A percentile compares a stretch with the other conserved stretches of the same genome.
phyloP scores from a whole-genome alignment of 176 grass and related monocot genomes.

The Ananas comosus region DNA sequence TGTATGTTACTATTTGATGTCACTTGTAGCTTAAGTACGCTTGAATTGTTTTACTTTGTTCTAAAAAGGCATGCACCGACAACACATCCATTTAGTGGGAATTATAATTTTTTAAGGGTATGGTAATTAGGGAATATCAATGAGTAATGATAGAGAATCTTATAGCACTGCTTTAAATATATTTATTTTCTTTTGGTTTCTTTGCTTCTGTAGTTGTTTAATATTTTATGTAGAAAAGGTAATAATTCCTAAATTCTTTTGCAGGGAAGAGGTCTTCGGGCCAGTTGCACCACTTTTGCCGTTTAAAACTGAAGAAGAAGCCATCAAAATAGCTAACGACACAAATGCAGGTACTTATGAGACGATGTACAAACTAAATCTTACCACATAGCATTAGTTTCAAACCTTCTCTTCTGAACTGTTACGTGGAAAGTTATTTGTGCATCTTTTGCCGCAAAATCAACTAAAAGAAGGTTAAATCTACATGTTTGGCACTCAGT shows the following conservation, averaged over 20 bases:
- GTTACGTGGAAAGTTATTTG: not conserved
- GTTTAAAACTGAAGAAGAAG: conserved; percentile 97
- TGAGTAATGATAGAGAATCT: too few relatives aligned
- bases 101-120: too few relatives aligned
- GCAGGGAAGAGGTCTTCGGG: conserved; percentile 93
- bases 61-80: too few relatives aligned
- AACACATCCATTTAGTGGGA: too few relatives aligned
- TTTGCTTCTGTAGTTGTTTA: not conserved
- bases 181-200: not conserved
- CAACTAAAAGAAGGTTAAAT: too few relatives aligned
- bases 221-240: conserved; percentile 11
- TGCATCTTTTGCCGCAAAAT: not conserved
- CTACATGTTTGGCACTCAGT: too few relatives aligned
- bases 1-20: too few relatives aligned
- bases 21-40: too few relatives aligned
- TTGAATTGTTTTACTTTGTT: too few relatives aligned
- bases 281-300: conserved; percentile 92
- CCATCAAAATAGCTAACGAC: conserved; percentile 77
- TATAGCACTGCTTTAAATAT: too few relatives aligned
- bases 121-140: too few relatives aligned
- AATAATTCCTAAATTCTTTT: not conserved
- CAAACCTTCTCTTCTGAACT: not conserved
- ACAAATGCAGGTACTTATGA: conserved; percentile 64
- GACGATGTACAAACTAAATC: not conserved
- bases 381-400: not conserved